Evolutionary conservation across 2,329 filamentous ascomycete genomes (phyloP), one percentile per base, ranked within the genome.

Genomic region (Tolypocladium paradoxum): DNA sequence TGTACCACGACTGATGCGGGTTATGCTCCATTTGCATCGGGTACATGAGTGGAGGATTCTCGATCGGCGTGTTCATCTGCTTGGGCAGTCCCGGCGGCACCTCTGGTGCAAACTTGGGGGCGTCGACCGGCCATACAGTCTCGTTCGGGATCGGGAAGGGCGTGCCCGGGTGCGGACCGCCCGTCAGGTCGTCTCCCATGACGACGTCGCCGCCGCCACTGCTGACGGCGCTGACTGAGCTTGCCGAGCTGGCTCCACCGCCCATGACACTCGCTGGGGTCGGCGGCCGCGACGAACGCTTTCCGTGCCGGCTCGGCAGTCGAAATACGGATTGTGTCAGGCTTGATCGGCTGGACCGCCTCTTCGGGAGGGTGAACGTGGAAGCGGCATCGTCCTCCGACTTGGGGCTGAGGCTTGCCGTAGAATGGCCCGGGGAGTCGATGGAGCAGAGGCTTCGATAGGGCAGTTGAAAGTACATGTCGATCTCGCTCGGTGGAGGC

Each of bases 141-240:
- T 71, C 69, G 51, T 67, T 68, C 18, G 70, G 70, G 46, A 73
- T 72, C 4, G 65, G 65, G 57, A 70, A 70, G 5, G 70, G 70
- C 12, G 70, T 73, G 49, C 70, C 70, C 1, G 70, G 70, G 55
- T 73, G 70, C 55, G 66, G 70, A 3, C 68, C 70, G 49, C 60
- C 56, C 31, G 63, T 61, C 37, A 59, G 53, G 48, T 70, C 68
- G 48, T 70, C 68, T 18, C 57, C 61, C 60, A 71, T 70, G 56
- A 68, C 61, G 0, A 65, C 62, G 47, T 62, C 61, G 6, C 60
- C 61, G 36, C 36, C 50, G n/a, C 46, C 38, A 16, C 29, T 29
- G 50, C 38, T n/a, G 38, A n/a, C 38, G 38, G 14, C 31, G 24
- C 22, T n/a, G 20, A 35, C 43, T 16, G 43, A 46, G 43, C 18